Percentiles rank a stretch among this genome's conserved stretches.
phyloP scores from a whole-genome alignment of 2,329 filamentous ascomycete species.

The Achaetomium macrosporum region DNA sequence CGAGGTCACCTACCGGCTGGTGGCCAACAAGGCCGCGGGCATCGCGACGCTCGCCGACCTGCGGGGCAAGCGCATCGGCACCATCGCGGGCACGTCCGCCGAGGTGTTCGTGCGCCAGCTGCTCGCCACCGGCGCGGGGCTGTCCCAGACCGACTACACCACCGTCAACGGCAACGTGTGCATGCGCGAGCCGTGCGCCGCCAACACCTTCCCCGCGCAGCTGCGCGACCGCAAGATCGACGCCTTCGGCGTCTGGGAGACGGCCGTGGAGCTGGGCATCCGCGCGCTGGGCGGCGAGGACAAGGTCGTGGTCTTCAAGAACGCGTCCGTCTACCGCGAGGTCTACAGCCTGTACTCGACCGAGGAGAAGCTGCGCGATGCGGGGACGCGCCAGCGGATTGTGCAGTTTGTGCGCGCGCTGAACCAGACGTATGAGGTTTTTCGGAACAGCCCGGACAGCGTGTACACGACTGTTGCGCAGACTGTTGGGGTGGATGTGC shows the following conservation, averaged over 20 bases:
- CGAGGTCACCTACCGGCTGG: conserved; percentile 32
- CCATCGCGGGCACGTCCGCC: conserved; percentile 28
- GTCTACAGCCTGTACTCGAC: conserved; percentile 32
- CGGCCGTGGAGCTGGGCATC: conserved; percentile 29
- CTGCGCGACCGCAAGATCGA: conserved; percentile 26
- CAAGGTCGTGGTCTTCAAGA: conserved; percentile 28
- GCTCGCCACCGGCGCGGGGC: conserved; percentile 25
- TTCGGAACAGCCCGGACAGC: conserved; percentile 24
- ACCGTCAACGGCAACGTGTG: conserved; percentile 27
- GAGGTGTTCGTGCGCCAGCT: conserved; percentile 31
- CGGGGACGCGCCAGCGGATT: conserved; percentile 27
- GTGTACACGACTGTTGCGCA: conserved; percentile 19
- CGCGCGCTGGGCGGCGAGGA: conserved; percentile 24
- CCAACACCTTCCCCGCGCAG: conserved; percentile 28
- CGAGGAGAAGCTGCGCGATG: conserved; percentile 28
- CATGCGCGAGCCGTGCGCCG: conserved; percentile 27
- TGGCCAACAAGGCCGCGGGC: conserved; percentile 27
- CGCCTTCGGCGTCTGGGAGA: conserved; percentile 33
- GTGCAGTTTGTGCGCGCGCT: conserved; percentile 29
- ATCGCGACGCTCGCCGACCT: conserved; percentile 27
- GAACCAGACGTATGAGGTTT: conserved; percentile 28
- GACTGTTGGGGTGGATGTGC: conserved; percentile 5
- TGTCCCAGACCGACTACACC: conserved; percentile 27
- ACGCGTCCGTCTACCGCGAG: conserved; percentile 30
- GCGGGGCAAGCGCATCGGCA: conserved; percentile 30